Evolutionary conservation across 306 rosid genomes (phyloP), one percentile per base, ranked within the genome.

Genomic region (Quercus aquifolioides): DNA sequence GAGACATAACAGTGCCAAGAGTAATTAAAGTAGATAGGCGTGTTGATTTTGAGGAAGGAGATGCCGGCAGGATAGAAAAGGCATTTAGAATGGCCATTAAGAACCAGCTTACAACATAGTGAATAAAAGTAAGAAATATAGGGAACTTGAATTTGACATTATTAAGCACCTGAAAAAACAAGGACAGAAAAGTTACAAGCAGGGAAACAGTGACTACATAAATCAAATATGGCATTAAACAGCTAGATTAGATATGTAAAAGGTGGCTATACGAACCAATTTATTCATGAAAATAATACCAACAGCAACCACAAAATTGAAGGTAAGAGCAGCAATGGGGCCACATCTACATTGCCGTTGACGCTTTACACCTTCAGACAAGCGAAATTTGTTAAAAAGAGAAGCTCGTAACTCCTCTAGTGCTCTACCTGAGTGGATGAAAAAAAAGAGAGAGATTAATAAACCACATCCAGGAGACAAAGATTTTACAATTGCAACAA

Each of bases 1-100:
- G 78, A 69, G 97, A 81, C 97, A 94, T 94, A 75, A 94, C 98
- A 81, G 86, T 75, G 46, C 98, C 97, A 79, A 94, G 98, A 31
- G 91, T 82, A 79, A 90, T 76, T 71, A 94, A 84, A 65, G 90
- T 71, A 69, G 97, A 83, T 3, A 76, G 52, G 6, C 84, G 93
- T 57, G 93, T 86, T 0, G 93, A 71, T 77, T 91, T 94, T 59
- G 97, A 52, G 79, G 94, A 83, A 74, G 92, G 90, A 79, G 94
- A 85, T 21, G 94, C 87, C 31, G 97, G 93, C 71, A 93, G 97
- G 31, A 91, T 72, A 59, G 93, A 85, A 43, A 90, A 79, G 11
- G 81, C 81, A 13, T 93, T 93, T 69, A 93, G 79, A 75, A 93
- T 30, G 38, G 93, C 97, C 98, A 93, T 91, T 21, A 93, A 81